Conservation (phyloP, 352 stramenopile species). For the Phytophthora boehmeriae region DNA sequence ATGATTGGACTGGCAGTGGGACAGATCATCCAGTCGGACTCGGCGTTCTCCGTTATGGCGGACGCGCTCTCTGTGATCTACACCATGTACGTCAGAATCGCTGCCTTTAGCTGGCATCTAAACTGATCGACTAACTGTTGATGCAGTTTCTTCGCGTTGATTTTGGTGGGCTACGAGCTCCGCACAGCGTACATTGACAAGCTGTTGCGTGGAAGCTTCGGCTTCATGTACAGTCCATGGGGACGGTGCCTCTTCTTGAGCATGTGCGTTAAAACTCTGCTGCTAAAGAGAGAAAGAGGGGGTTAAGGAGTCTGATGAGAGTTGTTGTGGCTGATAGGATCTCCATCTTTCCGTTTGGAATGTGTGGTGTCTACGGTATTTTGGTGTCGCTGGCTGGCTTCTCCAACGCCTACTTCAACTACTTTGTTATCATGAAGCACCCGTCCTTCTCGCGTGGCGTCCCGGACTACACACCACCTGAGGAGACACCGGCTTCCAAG, state of each 20-base stretch:
- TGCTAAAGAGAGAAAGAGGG: not conserved
- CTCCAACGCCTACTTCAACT: slow-evolving; percentile 90
- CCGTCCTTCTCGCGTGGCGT: slow-evolving; percentile 86
- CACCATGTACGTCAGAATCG: slow-evolving; percentile 67
- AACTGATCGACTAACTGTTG: too few relatives aligned
- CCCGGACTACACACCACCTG: slow-evolving; percentile 81
- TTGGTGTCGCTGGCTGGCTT: slow-evolving; percentile 81
- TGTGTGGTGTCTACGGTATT: slow-evolving; percentile 82
- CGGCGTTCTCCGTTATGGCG: slow-evolving; percentile 75
- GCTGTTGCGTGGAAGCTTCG: slow-evolving; percentile 78
- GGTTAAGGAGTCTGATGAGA: not conserved
- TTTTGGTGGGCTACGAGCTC: slow-evolving; percentile 86
- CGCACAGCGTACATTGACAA: slow-evolving; percentile 72
- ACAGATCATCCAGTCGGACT: slow-evolving; percentile 72
- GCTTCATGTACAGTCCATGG: slow-evolving; percentile 91
- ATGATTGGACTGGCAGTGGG: slow-evolving; percentile 80
- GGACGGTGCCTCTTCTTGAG: slow-evolving; percentile 85
- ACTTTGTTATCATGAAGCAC: slow-evolving; percentile 90
- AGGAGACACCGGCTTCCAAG: slow-evolving; percentile 46
- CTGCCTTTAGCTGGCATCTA: slow-evolving; percentile 1
- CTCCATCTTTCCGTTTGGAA: slow-evolving; percentile 90
- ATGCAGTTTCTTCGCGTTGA: slow-evolving; percentile 79
- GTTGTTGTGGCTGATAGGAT: slow-evolving; percentile 48
- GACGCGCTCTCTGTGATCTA: slow-evolving; percentile 82
- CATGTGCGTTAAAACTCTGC: slow-evolving; percentile 58